Conservation (phyloP, 495 filamentous ascomycete species). For the Saxophila tyrrhenica region DNA sequence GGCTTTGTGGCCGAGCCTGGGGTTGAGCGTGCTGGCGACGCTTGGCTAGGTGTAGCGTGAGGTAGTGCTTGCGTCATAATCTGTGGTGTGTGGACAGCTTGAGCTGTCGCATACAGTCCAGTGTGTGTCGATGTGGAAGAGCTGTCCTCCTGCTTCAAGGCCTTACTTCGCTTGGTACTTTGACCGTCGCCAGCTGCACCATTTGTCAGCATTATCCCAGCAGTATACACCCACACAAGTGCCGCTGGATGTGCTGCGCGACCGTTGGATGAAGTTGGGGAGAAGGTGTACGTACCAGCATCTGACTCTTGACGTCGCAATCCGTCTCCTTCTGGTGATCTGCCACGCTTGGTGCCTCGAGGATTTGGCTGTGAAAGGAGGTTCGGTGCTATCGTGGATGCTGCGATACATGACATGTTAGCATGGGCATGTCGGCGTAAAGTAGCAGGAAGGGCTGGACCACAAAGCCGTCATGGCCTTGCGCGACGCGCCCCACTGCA, state of each 20-base stretch:
- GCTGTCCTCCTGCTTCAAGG: constrained; percentile 42
- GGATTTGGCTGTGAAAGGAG: constrained; percentile 38
- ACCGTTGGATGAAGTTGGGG: neutral
- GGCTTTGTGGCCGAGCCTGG: constrained; percentile 62
- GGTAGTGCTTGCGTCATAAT: constrained; percentile 58
- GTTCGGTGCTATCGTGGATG: constrained; percentile 17
- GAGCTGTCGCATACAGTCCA: constrained; percentile 21
- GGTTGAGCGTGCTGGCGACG: constrained; percentile 70
- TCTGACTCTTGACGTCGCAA: constrained; percentile 53
- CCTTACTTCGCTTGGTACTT: constrained; percentile 71
- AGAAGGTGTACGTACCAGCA: constrained; percentile 59
- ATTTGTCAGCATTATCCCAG: neutral
- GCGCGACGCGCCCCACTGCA: neutral
- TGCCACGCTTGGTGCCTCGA: constrained; percentile 85
- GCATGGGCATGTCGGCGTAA: constrained; percentile 1
- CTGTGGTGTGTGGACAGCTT: constrained; percentile 64
- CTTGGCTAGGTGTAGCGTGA: constrained; percentile 55
- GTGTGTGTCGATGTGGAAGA: constrained; percentile 33
- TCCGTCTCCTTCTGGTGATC: constrained; percentile 70
- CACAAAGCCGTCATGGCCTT: neutral
- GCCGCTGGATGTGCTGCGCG: neutral
- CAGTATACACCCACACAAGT: neutral
- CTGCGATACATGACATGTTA: neutral
- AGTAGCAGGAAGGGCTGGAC: neutral
- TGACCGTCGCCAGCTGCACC: constrained; percentile 42